A percentile compares a stretch with the other conserved stretches of the same genome.
These are phyloP conservation scores for Capillidium heterosporum DNA, from an alignment of 371 early-diverging fungal genomes.

Conservation along the genomic window DNA sequence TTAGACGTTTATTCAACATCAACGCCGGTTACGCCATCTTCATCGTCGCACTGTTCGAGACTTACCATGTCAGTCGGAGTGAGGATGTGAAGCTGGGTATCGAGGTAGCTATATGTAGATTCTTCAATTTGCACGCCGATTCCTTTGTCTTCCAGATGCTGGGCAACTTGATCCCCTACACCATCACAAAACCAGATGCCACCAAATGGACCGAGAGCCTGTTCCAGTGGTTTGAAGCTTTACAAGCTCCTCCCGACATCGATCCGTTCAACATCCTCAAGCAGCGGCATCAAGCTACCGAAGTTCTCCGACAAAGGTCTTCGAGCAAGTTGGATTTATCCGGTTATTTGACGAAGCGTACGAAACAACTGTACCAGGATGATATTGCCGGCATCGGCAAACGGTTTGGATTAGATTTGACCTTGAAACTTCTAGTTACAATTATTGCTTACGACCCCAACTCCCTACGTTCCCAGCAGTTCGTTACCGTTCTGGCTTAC, in stretches of 20 bases:
- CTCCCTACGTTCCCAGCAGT: slow-evolving; percentile 41
- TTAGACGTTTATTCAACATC: slow-evolving; percentile 33
- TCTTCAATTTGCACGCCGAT: slow-evolving; percentile 41
- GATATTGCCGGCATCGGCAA: not conserved
- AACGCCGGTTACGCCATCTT: slow-evolving; percentile 37
- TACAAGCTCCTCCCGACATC: not conserved
- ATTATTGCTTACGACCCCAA: slow-evolving; percentile 46
- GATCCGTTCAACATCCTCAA: slow-evolving; percentile 6
- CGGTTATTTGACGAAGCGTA: slow-evolving; percentile 12
- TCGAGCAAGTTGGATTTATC: slow-evolving; percentile 6
- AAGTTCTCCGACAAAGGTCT: not conserved
- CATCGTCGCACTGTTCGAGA: slow-evolving; percentile 35
- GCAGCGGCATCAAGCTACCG: not conserved
- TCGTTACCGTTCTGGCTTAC: slow-evolving; percentile 27
- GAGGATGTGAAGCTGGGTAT: slow-evolving; percentile 27
- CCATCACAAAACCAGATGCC: slow-evolving; percentile 4
- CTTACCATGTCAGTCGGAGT: slow-evolving; percentile 28
- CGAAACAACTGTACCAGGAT: slow-evolving; percentile 9
- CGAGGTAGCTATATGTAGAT: slow-evolving; percentile 33
- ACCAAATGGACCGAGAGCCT: not conserved
- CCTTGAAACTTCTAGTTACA: slow-evolving; percentile 37
- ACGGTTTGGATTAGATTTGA: slow-evolving; percentile 24
- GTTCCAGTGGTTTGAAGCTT: not conserved
- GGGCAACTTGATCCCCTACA: slow-evolving; percentile 31
- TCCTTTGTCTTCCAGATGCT: slow-evolving; percentile 48